Evolutionary conservation across 768 basidiomycete genomes (phyloP), one percentile per base, ranked within the genome.

Genomic region (Fibroporia radiculosa): DNA sequence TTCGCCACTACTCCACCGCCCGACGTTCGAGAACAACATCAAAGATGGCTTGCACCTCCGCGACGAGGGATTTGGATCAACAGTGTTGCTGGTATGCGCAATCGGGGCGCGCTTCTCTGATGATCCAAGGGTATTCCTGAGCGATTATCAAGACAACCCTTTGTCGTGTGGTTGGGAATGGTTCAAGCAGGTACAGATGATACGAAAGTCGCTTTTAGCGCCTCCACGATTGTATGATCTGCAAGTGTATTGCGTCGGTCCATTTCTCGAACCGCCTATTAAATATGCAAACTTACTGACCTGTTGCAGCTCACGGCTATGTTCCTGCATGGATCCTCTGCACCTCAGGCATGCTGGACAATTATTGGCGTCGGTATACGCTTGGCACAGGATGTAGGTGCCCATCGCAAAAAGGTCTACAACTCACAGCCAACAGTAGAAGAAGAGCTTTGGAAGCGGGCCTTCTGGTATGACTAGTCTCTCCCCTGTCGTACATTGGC

Each of bases 381-480:
- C 3, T 66, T 81, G 39, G 77, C 80, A 1, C 80, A 87, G 57
- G 87, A 92, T 50, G 75, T 87, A 29, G 80, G 89, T 23, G 82
- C 77, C 1, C 89, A 91, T 60, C 68, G 78, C 25, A 67, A 69
- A 47, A 66, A 60, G 48, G 62, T 68, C 14, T 64, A 72, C 23
- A 66, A 63, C 42, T 50, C 57, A 11, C 48, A 57, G 6, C 69
- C 69, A 10, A 71, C 65, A 10, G 62, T 67, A 5, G 82, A 88
- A 50, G 73, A 81, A 44, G 86, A 91, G 58, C 67, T 84, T 18
- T 85, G 83, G 77, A 85, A 84, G 57, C 74, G 81, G 19, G 76
- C 73, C 6, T 81, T 81, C 53, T 82, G 79, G 78, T 75, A 54
- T 12, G 62, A n/a, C n/a, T 36, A 23, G n/a, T 22, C 3, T 33